Conservation (phyloP, 805 yeast genomes). For the Myxozyma sirexii region DNA sequence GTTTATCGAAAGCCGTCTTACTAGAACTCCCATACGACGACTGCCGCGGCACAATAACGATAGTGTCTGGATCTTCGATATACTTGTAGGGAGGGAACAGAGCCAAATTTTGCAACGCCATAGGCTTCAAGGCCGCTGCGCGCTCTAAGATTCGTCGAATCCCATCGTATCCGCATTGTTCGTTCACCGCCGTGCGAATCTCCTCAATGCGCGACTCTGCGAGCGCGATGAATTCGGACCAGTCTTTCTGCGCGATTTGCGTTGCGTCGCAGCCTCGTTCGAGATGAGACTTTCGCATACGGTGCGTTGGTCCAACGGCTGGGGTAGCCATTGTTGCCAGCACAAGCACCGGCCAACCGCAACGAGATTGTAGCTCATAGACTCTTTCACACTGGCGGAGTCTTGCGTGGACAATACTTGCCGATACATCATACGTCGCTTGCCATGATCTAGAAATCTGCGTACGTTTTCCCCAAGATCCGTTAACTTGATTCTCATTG, state of each 20-base stretch:
- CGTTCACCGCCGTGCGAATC: conserved; percentile 20
- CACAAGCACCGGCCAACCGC: conserved; percentile 37
- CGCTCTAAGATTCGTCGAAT: conserved; percentile 31
- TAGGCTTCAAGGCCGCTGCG: conserved; percentile 30
- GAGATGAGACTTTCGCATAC: conserved; percentile 34
- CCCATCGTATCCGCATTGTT: conserved; percentile 32
- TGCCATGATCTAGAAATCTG: conserved; percentile 33
- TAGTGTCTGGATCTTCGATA: conserved; percentile 29
- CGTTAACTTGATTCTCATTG: conserved; percentile 26
- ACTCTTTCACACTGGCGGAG: conserved; percentile 35
- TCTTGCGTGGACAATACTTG: conserved; percentile 35
- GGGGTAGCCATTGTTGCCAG: conserved; percentile 36
- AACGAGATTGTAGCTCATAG: conserved; percentile 33
- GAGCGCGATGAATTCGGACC: conserved; percentile 29
- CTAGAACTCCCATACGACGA: neutral
- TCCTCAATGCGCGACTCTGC: conserved; percentile 27
- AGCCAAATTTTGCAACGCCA: conserved; percentile 26
- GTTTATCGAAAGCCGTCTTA: neutral
- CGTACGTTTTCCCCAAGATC: conserved; percentile 33
- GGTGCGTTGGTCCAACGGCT: conserved; percentile 34
- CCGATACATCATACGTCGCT: conserved; percentile 27
- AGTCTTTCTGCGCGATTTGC: conserved; percentile 33
- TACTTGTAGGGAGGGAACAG: conserved; percentile 28
- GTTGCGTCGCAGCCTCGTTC: conserved; percentile 37
- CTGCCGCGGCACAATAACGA: conserved; percentile 26